phyloP scores from a whole-genome alignment of 2,329 filamentous ascomycete genomes.

The Apiospora phragmitis region DNA sequence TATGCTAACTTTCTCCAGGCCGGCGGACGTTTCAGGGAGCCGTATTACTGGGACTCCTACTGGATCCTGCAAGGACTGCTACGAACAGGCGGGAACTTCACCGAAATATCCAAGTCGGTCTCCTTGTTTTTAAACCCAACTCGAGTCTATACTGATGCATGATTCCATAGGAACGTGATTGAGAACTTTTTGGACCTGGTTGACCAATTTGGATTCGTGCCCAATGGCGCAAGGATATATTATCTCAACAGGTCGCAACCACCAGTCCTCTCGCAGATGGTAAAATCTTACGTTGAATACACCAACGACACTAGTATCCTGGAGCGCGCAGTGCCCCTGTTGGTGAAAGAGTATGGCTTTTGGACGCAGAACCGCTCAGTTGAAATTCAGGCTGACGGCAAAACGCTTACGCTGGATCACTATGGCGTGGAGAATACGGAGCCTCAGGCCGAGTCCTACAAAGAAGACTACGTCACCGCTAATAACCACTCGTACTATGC shows the following conservation, averaged over 20 bases:
- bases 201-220: constrained; percentile 64
- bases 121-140: neutral
- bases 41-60: constrained; percentile 72
- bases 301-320: constrained; percentile 64
- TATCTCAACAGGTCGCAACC: constrained; percentile 70
- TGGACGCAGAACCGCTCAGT: constrained; percentile 63
- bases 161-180: constrained; percentile 55
- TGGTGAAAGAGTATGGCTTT: constrained; percentile 65
- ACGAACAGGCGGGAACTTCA: constrained; percentile 63
- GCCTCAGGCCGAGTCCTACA: constrained; percentile 67
- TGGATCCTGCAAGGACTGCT: constrained; percentile 68
- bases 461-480: constrained; percentile 66
- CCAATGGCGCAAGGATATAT: constrained; percentile 67
- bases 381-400: constrained; percentile 44
- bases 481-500: constrained; percentile 66
- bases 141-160: neutral
- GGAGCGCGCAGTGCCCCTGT: constrained; percentile 59
- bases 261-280: constrained; percentile 66
- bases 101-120: constrained; percentile 52
- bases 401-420: constrained; percentile 56
- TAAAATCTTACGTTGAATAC: constrained; percentile 62
- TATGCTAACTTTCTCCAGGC: neutral
- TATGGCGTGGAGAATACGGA: constrained; percentile 65
- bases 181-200: constrained; percentile 71
- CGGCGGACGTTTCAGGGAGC: constrained; percentile 58